phyloP scores from a whole-genome alignment of 345 rosid species.

The Gossypium rotundifolium region DNA sequence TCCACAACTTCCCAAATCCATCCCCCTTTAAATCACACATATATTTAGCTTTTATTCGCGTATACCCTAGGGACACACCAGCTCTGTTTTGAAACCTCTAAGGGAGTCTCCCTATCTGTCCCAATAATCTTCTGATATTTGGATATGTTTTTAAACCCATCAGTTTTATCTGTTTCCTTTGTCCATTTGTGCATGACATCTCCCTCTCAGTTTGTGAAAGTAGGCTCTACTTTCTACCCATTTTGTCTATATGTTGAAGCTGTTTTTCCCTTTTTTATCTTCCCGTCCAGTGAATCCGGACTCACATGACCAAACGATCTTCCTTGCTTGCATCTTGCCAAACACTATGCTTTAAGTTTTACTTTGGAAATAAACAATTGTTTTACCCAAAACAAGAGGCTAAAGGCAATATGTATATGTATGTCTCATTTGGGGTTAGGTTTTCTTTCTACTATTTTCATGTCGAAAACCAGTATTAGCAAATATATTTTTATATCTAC shows the following conservation, averaged over 20 bases:
- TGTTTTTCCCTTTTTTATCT: slow-evolving; percentile 12
- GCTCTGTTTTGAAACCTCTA: no score
- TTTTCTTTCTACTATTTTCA: not conserved
- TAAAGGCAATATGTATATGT: not conserved
- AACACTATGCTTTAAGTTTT: not conserved
- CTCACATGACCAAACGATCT: slow-evolving; percentile 21
- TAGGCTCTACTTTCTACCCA: slow-evolving; percentile 19
- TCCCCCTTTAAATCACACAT: slow-evolving; percentile 12
- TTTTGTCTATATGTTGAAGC: slow-evolving; percentile 13
- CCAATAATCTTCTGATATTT: not conserved
- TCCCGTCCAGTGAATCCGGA: slow-evolving; percentile 25
- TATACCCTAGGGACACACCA: not conserved
- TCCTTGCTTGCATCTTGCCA: not conserved
- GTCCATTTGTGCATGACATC: slow-evolving; percentile 37
- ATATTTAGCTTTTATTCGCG: slow-evolving; percentile 1
- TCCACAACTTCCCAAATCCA: slow-evolving; percentile 4
- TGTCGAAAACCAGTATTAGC: not conserved
- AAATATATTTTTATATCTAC: not conserved
- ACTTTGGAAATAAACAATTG: not conserved
- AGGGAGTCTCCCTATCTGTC: no score
- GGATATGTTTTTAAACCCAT: no score
- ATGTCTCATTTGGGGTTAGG: not conserved
- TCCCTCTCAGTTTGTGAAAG: slow-evolving; percentile 25
- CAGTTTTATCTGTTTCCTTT: slow-evolving; percentile 15
- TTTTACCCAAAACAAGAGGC: not conserved